Base-by-base conservation (phyloP, 768 basidiomycete genomes). In the Tephrocybe sp. region DNA sequence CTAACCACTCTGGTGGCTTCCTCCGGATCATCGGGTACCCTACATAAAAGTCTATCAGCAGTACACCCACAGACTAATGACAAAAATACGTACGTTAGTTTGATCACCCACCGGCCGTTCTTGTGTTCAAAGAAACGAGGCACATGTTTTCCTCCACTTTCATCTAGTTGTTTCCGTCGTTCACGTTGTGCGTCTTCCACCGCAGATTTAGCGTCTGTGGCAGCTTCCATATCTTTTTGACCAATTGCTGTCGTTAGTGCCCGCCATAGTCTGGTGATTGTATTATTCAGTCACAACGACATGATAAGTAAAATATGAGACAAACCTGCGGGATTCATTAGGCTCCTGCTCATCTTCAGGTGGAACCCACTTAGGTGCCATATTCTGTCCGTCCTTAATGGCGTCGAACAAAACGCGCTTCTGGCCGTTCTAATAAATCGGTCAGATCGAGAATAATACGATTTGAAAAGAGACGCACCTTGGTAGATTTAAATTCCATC, bases 141-240 rank as follows among this genome's bases (percentile, higher is more conserved):
- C n/a, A 77, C 71, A 60, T 89, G 85, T 45, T 70, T 71, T 56
- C 80, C 74, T 5, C 89, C 90, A 16, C 66, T 79, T 61, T 88
- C 89, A 52, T 95, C 94, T 54, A 88, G 75, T 64, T 72, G 71
- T 62, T 77, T 82, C 34, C 91, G 83, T 49, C 79, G 68, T 60
- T 97, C 93, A 42, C 97, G 78, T 70, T 98, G 95, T 20, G 84
- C 84, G 56, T 96, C 93, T 71, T 99, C 97, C 0, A 99, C 90
- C 11, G 78, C 77, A 2, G 82, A 81, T 76, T 99, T 99, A 42
- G 92, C 91, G 22, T 80, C 80, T 4, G 94, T 97, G 19, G 97
- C 97, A 10, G 82, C 85, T 59, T 95, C 92, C 92, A 98, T 96
- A 66, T 99, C 93, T 62, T 87, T 91, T 30, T 74, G 75, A 26